These are phyloP conservation scores for Chloranthus sessilifolius DNA, from an alignment of 164 flowering plant genomes.

Conservation along the genomic window DNA sequence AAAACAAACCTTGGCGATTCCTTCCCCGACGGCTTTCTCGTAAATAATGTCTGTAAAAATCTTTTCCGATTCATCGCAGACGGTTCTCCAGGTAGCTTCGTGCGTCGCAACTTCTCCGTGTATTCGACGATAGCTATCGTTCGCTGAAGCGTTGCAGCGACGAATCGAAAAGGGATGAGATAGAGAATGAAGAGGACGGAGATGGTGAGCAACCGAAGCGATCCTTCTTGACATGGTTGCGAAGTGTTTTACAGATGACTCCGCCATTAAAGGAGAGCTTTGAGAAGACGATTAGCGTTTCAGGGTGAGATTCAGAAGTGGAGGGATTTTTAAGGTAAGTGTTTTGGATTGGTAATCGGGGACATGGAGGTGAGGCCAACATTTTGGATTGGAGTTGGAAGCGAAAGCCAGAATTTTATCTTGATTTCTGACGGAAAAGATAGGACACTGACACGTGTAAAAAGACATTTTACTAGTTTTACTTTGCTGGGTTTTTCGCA, in stretches of 20 bases:
- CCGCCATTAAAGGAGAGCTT: slow-evolving; percentile 21
- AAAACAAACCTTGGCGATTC: slow-evolving; percentile 76
- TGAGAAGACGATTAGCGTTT: background rate
- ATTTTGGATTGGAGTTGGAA: no score
- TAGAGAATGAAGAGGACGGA: slow-evolving; percentile 23
- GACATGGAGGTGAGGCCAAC: no score
- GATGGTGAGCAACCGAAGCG: slow-evolving; percentile 44
- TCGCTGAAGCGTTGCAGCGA: slow-evolving; percentile 17
- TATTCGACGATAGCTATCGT: slow-evolving; percentile 54
- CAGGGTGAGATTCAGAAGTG: background rate
- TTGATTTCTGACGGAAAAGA: no score
- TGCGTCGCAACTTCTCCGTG: slow-evolving; percentile 66
- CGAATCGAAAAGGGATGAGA: slow-evolving; percentile 2
- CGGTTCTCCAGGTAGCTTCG: slow-evolving; percentile 47
- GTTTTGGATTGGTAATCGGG: no score
- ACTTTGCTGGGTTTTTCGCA: no score
- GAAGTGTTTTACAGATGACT: slow-evolving; percentile 26
- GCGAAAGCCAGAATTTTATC: no score
- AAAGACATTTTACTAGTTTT: no score
- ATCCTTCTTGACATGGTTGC: slow-evolving; percentile 29
- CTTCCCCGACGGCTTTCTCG: slow-evolving; percentile 83
- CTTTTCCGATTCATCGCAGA: slow-evolving; percentile 43
- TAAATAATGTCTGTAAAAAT: slow-evolving; percentile 72
- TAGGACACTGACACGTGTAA: no score
- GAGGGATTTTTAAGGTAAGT: no score